Base-by-base conservation (phyloP, 257 asterid species). In the Solanum dulcamara region DNA sequence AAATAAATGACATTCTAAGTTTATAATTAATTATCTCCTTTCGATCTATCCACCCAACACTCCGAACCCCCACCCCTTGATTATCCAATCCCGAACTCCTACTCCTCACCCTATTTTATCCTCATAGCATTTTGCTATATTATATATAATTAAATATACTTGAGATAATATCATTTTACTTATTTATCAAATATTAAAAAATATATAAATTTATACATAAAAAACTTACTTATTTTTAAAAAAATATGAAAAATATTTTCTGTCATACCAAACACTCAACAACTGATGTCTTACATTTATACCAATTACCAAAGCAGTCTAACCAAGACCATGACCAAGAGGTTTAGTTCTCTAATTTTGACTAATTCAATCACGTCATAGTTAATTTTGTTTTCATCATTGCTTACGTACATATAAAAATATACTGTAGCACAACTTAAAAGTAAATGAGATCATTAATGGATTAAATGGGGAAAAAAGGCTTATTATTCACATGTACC, bases 381-480 rank as follows among this genome's bases (percentile, higher is more conserved):
- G 55, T 86, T 4, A n/a, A 75, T 83, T 60, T 50, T 13, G 3
- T 18, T 75, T 42, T 4, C 89, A 85, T 85, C 91, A 89, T 83
- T 26, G 85, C 89, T 85, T 86, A 85, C 85, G 86, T 64, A 15
- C 13, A 13, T 71, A 46, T 0, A 40, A 68, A n/a, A 57, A 57
- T 57, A 4, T 9, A 68, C 74, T 30, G 55, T 72, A 40, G 12
- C 3, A 42, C 37, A 74, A 14, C 55, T 7, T 40, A 24, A 9
- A 68, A 68, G 79, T 68, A 68, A 18, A 71, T 37, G 53, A 38
- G 22, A 10, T 12, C 28, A 70, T 35, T 70, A 71, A 33, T 17
- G 17, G 42, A 68, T 68, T 68, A 33, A 24, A 74, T 40, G n/a
- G 81, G n/a, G 38, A 14, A 42, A n/a, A 74, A 37, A 42, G 22